Evolutionary conservation across 2,329 filamentous ascomycete genomes (phyloP).

Genomic region (Calonectria honghensis): DNA sequence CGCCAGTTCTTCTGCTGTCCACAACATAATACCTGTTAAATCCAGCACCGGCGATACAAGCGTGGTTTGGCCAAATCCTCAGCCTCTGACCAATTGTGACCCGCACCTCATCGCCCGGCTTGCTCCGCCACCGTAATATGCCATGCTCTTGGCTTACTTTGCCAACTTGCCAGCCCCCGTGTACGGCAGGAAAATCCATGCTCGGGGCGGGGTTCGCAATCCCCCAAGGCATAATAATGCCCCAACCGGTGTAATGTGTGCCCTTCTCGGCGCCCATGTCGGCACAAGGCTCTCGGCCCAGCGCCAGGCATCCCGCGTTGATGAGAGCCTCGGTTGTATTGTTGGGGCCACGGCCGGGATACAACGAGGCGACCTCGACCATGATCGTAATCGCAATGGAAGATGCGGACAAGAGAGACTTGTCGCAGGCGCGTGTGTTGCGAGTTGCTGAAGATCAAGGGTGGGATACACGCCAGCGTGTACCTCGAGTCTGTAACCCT

Average conservation of each 20-base stretch:
- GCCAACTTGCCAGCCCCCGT: conserved; percentile 78
- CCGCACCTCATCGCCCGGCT: conserved; percentile 65
- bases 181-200: conserved; percentile 62
- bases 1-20: conserved; percentile 74
- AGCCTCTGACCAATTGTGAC: conserved; percentile 79
- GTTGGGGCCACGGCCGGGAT: conserved; percentile 60
- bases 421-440: conserved; percentile 77
- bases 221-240: conserved; percentile 74
- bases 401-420: conserved; percentile 63
- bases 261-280: conserved; percentile 58
- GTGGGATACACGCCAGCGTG: conserved; percentile 85
- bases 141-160: conserved; percentile 86
- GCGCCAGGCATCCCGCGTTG: conserved; percentile 24
- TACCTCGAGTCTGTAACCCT: conserved; percentile 74
- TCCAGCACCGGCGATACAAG: conserved; percentile 82
- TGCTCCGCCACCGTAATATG: conserved; percentile 75
- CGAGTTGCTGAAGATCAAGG: conserved; percentile 85
- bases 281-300: conserved; percentile 76
- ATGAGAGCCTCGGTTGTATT: conserved; percentile 32
- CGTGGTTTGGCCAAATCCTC: conserved; percentile 85
- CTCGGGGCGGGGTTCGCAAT: conserved; percentile 57
- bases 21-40: conserved; percentile 83
- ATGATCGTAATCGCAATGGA: conserved; percentile 81
- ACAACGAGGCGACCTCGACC: conserved; percentile 80
- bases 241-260: conserved; percentile 79